Evolutionary conservation across 1,139 yeast species (phyloP).

Genomic region (Kurtzmaniella quercitrusa): DNA sequence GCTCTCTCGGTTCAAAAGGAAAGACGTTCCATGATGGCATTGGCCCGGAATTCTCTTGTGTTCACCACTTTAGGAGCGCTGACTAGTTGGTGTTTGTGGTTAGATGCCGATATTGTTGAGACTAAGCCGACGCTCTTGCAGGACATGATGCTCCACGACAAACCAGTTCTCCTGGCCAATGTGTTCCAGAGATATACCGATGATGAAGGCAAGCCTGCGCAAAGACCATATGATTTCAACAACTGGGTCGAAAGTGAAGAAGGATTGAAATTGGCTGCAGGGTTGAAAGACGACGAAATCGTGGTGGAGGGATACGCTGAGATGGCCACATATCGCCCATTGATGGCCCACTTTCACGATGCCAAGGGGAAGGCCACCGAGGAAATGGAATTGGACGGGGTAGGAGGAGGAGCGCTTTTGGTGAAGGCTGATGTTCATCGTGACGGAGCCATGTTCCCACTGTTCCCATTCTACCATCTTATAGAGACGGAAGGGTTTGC

Average conservation of each 20-base stretch:
- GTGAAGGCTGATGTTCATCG: slow-evolving; percentile 97
- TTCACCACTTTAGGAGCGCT: slow-evolving; percentile 87
- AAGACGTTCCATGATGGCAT: slow-evolving; percentile 85
- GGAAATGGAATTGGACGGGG: slow-evolving; percentile 88
- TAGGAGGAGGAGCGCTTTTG: slow-evolving; percentile 93
- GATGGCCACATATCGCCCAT: slow-evolving; percentile 89
- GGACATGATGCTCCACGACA: slow-evolving; percentile 82
- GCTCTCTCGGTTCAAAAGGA: slow-evolving; percentile 76
- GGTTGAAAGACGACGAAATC: slow-evolving; percentile 81
- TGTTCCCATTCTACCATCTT: slow-evolving; percentile 93
- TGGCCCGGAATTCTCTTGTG: slow-evolving; percentile 86
- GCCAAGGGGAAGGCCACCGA: slow-evolving; percentile 54
- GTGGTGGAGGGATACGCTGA: slow-evolving; percentile 90
- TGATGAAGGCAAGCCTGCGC: slow-evolving; percentile 50
- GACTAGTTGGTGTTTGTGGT: slow-evolving; percentile 94
- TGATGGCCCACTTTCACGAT: slow-evolving; percentile 87
- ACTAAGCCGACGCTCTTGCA: slow-evolving; percentile 78
- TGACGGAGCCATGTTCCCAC: slow-evolving; percentile 99
- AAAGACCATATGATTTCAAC: slow-evolving; percentile 90
- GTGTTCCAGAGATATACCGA: slow-evolving; percentile 78
- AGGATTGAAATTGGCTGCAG: slow-evolving; percentile 69
- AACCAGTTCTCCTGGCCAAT: slow-evolving; percentile 85
- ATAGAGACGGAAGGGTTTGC: slow-evolving; percentile 99
- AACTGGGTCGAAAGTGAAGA: slow-evolving; percentile 94
- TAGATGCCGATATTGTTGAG: slow-evolving; percentile 91